These are phyloP conservation scores for Heteromeles arbutifolia DNA, from an alignment of 306 rosid genomes.

Conservation along the genomic window DNA sequence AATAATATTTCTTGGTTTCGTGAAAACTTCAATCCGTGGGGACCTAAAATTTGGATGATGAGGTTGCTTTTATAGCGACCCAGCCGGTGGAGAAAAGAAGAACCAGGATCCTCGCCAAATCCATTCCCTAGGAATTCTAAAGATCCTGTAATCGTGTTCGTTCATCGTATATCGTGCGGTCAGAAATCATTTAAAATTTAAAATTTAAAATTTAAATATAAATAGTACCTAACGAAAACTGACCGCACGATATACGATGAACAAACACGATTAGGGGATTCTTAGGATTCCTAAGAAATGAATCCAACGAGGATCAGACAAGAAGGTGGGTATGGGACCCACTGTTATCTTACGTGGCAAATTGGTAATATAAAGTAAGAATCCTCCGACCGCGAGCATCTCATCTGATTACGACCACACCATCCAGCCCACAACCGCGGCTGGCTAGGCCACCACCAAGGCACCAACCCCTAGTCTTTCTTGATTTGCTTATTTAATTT, in stretches of 20 bases:
- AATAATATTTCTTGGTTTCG: not conserved
- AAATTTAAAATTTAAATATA: too few relatives aligned
- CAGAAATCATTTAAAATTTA: too few relatives aligned
- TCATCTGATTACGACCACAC: slow-evolving; percentile 25
- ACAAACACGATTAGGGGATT: too few relatives aligned
- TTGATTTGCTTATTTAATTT: not conserved
- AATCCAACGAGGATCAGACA: slow-evolving; percentile 9
- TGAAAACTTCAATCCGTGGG: slow-evolving; percentile 11
- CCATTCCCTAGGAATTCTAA: too few relatives aligned
- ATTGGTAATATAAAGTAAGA: slow-evolving; percentile 8
- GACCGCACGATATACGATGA: too few relatives aligned
- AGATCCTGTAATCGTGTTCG: too few relatives aligned
- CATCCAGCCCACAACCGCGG: slow-evolving; percentile 20
- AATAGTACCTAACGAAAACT: too few relatives aligned
- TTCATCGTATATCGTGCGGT: too few relatives aligned
- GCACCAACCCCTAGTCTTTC: not conserved
- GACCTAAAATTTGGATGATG: not conserved
- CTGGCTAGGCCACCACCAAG: slow-evolving; percentile 18
- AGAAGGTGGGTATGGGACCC: slow-evolving; percentile 22
- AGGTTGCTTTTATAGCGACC: not conserved
- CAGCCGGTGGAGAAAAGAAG: not conserved
- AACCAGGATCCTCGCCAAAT: too few relatives aligned
- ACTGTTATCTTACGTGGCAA: slow-evolving; percentile 11
- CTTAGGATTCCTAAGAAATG: too few relatives aligned
- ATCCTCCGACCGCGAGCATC: slow-evolving; percentile 31